Percentiles rank a stretch among this genome's conserved stretches.
Evolutionary conservation across 129 eudicot genomes (phyloP).

Genomic region (Artemisia tridentata): DNA sequence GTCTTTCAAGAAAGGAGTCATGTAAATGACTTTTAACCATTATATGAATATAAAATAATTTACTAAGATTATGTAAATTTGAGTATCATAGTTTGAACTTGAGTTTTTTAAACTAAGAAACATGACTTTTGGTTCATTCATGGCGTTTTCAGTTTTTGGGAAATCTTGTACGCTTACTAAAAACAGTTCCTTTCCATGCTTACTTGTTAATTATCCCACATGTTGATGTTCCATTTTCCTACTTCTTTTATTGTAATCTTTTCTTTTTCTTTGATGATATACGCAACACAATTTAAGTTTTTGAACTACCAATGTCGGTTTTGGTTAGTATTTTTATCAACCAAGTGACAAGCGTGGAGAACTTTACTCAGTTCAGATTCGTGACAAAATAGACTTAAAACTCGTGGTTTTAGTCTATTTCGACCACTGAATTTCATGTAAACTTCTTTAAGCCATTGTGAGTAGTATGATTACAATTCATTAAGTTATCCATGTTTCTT

Average conservation of each 20-base stretch:
- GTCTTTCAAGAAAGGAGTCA: no score
- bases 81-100: neutral
- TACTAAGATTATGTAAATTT: no score
- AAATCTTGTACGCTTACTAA: constrained; percentile 33
- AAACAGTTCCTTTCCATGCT: constrained; percentile 30
- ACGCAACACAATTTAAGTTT: no score
- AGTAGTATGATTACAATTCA: no score
- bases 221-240: constrained; percentile 29
- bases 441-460: no score
- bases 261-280: neutral
- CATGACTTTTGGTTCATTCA: neutral
- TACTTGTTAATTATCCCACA: constrained; percentile 26
- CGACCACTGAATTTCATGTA: no score
- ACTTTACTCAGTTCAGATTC: no score
- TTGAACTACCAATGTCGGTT: neutral
- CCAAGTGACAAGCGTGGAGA: neutral
- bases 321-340: neutral
- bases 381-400: no score
- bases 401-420: no score
- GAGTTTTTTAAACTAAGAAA: neutral
- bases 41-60: no score
- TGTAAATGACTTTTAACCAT: no score
- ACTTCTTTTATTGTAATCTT: neutral
- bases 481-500: no score
- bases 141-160: constrained; percentile 29